These are phyloP conservation scores for Hyphopichia khmerensis DNA, from an alignment of 1,139 yeast genomes.

Conservation along the genomic window DNA sequence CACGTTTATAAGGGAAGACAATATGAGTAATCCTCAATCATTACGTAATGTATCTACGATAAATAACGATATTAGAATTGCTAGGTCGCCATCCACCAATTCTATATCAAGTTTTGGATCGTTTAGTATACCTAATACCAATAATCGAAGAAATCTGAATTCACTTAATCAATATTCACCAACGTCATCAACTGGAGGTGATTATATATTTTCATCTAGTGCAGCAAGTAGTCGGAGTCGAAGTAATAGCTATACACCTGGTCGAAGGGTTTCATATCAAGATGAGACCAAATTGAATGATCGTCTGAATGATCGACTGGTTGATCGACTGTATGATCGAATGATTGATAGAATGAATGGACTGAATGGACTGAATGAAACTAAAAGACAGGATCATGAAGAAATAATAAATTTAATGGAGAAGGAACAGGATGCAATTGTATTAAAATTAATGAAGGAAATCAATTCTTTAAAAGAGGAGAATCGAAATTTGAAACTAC, in stretches of 20 bases:
- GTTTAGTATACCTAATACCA: neutral
- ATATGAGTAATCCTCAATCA: neutral
- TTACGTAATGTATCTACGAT: conserved; percentile 8
- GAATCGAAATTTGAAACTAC: conserved; percentile 31
- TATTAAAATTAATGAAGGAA: conserved; percentile 56
- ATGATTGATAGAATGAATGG: too few species aligned
- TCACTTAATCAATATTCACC: neutral
- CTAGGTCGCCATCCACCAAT: conserved; percentile 3
- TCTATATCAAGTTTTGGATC: neutral
- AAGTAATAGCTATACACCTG: neutral
- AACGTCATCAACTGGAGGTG: neutral
- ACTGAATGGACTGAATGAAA: too few species aligned
- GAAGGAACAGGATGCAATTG: conserved; percentile 68
- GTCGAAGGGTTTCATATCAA: conserved; percentile 3
- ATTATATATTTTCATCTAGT: conserved; percentile 5
- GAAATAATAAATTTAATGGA: conserved; percentile 64
- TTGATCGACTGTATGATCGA: too few species aligned
- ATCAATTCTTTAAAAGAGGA: conserved; percentile 53
- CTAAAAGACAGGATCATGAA: conserved; percentile 23
- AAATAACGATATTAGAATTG: conserved; percentile 9
- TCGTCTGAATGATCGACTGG: too few species aligned
- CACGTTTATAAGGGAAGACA: neutral
- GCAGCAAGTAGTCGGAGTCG: neutral
- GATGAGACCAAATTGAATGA: too few species aligned
- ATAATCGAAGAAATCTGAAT: conserved; percentile 2